phyloP scores from a whole-genome alignment of 1,284 basidiomycete genomes.

The Trametes pubescens region DNA sequence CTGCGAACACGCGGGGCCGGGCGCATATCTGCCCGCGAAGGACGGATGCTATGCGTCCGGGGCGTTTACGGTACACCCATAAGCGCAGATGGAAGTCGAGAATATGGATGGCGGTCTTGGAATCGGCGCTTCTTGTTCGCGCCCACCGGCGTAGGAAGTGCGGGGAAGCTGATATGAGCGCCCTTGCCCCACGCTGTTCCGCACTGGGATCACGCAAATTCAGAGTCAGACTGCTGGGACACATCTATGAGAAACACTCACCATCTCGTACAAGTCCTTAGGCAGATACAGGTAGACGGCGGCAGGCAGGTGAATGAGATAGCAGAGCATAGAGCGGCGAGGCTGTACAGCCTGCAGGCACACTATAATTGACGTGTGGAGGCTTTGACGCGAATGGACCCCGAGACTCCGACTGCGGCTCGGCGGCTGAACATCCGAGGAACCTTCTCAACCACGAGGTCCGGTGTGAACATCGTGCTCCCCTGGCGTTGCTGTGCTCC shows the following conservation, averaged over 20 bases:
- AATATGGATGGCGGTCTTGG: background rate
- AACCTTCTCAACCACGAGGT: background rate
- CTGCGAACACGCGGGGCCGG: background rate
- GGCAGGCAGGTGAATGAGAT: background rate
- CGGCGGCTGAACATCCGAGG: background rate
- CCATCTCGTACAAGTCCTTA: background rate
- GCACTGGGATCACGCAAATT: background rate
- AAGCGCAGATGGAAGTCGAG: background rate
- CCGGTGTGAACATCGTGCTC: background rate
- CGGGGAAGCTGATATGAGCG: constrained; percentile 10
- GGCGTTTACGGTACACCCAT: background rate
- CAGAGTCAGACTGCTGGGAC: background rate
- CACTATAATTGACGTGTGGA: background rate
- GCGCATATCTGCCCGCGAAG: background rate
- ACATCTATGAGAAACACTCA: background rate
- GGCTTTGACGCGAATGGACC: background rate
- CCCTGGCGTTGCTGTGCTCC: background rate
- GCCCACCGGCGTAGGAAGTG: constrained; percentile 8
- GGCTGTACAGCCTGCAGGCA: background rate
- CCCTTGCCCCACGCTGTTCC: background rate
- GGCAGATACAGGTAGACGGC: background rate
- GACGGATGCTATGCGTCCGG: background rate
- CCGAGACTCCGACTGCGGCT: constrained; percentile 3
- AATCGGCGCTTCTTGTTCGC: background rate
- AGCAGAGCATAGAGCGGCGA: background rate